Percentiles rank a stretch among this genome's conserved stretches.
phyloP scores from a whole-genome alignment of 768 basidiomycete species.

The Jaapia argillacea region DNA sequence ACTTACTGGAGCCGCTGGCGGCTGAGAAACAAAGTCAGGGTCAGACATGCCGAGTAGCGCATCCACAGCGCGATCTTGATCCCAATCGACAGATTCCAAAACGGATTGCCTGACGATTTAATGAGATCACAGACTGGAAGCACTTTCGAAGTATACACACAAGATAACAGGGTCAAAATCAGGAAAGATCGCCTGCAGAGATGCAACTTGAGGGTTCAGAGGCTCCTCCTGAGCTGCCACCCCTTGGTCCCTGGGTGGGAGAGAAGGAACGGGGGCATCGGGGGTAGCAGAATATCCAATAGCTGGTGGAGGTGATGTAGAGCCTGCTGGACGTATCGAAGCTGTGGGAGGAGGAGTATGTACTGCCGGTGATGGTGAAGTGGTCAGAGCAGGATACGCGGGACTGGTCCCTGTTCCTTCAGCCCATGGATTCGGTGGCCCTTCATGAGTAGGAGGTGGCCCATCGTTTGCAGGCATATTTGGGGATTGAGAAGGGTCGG shows the following conservation, averaged over 20 bases:
- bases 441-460: no score
- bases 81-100: slow-evolving; percentile 57
- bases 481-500: no score
- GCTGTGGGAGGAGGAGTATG: no score
- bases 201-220: neutral
- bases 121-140: neutral
- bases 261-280: no score
- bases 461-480: no score
- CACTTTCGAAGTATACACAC: slow-evolving; percentile 26
- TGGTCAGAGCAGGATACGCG: no score
- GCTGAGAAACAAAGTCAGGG: slow-evolving; percentile 50
- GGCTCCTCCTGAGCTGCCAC: neutral
- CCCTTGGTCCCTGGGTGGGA: neutral
- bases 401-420: no score
- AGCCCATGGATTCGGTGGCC: no score
- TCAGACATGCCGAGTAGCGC: slow-evolving; percentile 79
- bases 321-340: no score
- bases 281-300: no score
- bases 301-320: no score
- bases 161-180: slow-evolving; percentile 70
- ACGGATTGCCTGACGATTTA: slow-evolving; percentile 54
- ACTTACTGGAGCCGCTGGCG: slow-evolving; percentile 20
- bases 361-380: no score
- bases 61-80: slow-evolving; percentile 72
- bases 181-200: slow-evolving; percentile 62